A percentile compares a stretch with the other conserved stretches of the same genome.
These are phyloP conservation scores for Penicillium decumbens DNA, from an alignment of 2,329 filamentous ascomycete species.

Conservation along the genomic window DNA sequence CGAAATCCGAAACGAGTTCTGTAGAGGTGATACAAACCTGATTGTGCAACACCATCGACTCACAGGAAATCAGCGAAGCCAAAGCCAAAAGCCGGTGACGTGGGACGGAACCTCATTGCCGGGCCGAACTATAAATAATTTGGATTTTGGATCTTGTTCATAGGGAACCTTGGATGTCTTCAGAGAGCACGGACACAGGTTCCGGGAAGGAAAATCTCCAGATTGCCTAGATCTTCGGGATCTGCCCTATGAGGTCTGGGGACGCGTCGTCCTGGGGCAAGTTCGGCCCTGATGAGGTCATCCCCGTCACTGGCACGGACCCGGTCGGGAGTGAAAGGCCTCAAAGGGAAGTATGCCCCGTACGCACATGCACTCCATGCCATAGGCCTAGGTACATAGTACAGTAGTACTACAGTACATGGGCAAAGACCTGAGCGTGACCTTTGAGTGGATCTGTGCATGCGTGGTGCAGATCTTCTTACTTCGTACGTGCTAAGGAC, in stretches of 20 bases:
- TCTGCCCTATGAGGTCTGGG: not conserved
- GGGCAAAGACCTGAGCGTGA: not conserved
- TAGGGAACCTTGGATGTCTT: not conserved
- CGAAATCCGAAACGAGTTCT: not conserved
- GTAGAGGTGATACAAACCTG: constrained; percentile 3
- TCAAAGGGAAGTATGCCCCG: not conserved
- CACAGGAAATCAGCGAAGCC: not conserved
- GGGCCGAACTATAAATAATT: not conserved
- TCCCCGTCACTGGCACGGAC: constrained; percentile 13
- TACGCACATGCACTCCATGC: not conserved
- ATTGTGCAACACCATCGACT: constrained; percentile 5
- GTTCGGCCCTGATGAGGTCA: constrained; percentile 15
- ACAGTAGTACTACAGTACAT: too few species aligned
- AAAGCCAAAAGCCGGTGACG: not conserved
- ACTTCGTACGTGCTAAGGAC: not conserved
- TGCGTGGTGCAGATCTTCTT: not conserved
- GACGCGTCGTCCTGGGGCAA: not conserved
- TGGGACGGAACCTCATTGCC: not conserved
- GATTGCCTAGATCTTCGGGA: not conserved
- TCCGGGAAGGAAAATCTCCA: not conserved
- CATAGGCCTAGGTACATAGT: too few species aligned
- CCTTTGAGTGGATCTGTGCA: not conserved
- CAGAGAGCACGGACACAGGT: constrained; percentile 1
- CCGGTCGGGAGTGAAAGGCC: not conserved
- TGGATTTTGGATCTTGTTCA: not conserved